These are phyloP conservation scores for Lyophyllum decastes DNA, from an alignment of 768 basidiomycete species.

Conservation along the genomic window DNA sequence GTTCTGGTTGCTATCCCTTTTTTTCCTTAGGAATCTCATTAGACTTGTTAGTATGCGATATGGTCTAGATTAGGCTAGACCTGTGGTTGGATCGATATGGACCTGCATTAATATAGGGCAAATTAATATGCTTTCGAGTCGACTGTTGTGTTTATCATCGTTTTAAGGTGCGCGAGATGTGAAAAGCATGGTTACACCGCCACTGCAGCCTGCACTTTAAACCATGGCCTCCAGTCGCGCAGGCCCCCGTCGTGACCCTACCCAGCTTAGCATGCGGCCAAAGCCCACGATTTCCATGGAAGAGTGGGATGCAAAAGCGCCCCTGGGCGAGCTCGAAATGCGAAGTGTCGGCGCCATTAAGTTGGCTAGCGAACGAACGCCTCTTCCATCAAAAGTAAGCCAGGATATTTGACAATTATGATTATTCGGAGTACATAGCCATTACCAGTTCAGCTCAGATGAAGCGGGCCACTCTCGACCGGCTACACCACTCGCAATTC, in stretches of 20 bases:
- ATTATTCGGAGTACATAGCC: slow-evolving; percentile 6
- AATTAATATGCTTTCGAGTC: background rate
- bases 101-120: background rate
- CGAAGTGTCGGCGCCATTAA: slow-evolving; percentile 68
- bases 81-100: slow-evolving; percentile 2
- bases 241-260: slow-evolving; percentile 6
- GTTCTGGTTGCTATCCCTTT: background rate
- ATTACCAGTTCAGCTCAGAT: slow-evolving; percentile 30
- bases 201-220: background rate
- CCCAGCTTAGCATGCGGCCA: slow-evolving; percentile 20
- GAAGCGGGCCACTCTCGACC: slow-evolving; percentile 31
- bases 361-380: slow-evolving; percentile 55
- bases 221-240: background rate
- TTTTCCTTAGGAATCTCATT: background rate
- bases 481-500: slow-evolving; percentile 39
- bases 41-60: slow-evolving; percentile 1
- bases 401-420: background rate
- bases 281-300: slow-evolving; percentile 67
- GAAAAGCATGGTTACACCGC: background rate
- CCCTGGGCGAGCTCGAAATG: slow-evolving; percentile 67
- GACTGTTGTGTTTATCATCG: background rate
- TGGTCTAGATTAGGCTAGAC: background rate
- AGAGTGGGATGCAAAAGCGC: slow-evolving; percentile 89
- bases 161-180: no score
- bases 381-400: slow-evolving; percentile 77